Base-by-base conservation (phyloP, 1,284 basidiomycete genomes). In the Ceraceosorus bombacis region DNA sequence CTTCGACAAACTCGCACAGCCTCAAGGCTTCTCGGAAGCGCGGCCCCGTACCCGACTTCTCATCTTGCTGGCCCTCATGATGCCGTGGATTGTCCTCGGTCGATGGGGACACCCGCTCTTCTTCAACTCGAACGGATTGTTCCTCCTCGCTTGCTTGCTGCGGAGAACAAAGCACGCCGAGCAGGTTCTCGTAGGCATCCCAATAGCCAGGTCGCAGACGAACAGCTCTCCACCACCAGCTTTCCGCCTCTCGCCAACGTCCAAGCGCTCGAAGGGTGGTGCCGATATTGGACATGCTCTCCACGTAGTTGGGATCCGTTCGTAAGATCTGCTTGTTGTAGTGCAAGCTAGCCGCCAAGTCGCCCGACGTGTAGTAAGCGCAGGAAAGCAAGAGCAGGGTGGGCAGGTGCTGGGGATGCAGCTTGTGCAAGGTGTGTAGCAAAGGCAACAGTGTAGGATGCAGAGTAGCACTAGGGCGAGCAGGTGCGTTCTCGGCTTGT, bases 201-300 rank as follows among this genome's bases (percentile, higher is more conserved):
- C 79, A 80, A 63, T 80, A 80, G 48, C 77, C 76, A 10, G 81
- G 81, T 39, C 79, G 70, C 6, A 81, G 62, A 53, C 76, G 73
- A 53, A 82, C 75, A 7, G 81, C 81, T 53, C 77, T 78, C 78
- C 78, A 79, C 81, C 81, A 82, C 80, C 80, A 81, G 37, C 64
- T 67, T 61, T 81, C 78, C 1, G 81, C 81, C 49, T 81, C 79
- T 5, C 67, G 58, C 60, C 72, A 73, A 6, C 73, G 69, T 54
- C 79, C 74, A 59, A 80, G 68, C 5, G 80, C 80, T 17, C 80
- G 78, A 54, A 81, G 71, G 5, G 82, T 81, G 6, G 81, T 82
- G 5, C 82, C 83, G 48, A 83, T 80, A 64, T 84, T 84, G 58
- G 79, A 63, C 66, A 77, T 76, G 52, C 67, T 67, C 64, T 75